Percentiles rank a stretch among this genome's conserved stretches.
Evolutionary conservation across 345 rosid species (phyloP).

Genomic region (Alliaria petiolata): DNA sequence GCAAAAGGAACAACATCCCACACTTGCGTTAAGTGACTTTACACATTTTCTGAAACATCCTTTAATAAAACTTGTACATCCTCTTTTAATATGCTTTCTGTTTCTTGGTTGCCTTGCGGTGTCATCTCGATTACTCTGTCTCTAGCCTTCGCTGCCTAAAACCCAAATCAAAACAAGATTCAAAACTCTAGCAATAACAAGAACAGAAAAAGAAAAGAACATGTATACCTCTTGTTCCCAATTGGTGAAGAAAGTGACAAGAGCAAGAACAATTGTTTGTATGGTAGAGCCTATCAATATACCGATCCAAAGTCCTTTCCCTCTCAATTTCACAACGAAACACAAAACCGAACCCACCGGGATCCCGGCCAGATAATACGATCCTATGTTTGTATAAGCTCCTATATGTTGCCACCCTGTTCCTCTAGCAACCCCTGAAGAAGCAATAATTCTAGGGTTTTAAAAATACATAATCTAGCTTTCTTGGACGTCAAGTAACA

Average conservation of each 20-base stretch:
- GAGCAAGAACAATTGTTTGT: constrained; percentile 38
- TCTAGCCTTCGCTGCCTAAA: constrained; percentile 39
- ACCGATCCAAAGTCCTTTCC: constrained; percentile 60
- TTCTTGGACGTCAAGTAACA: constrained; percentile 1
- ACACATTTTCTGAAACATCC: neutral
- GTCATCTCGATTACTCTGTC: constrained; percentile 34
- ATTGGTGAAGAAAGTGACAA: constrained; percentile 43
- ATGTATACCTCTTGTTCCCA: constrained; percentile 55
- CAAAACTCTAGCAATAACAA: neutral
- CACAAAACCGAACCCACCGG: constrained; percentile 44
- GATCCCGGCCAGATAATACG: constrained; percentile 54
- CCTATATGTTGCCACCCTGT: constrained; percentile 64
- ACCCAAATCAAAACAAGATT: neutral
- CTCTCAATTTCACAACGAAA: constrained; percentile 39
- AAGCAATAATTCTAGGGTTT: neutral
- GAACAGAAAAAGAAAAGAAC: neutral
- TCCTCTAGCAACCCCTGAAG: constrained; percentile 62
- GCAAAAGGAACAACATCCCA: neutral
- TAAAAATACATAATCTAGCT: neutral
- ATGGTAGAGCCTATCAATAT: constrained; percentile 36
- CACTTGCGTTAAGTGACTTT: neutral
- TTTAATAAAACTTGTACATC: neutral
- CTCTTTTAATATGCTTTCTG: constrained; percentile 4
- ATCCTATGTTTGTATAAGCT: constrained; percentile 55
- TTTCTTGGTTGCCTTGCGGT: constrained; percentile 13